Conservation (phyloP, 345 rosid species). For the Populus pruinosa region DNA sequence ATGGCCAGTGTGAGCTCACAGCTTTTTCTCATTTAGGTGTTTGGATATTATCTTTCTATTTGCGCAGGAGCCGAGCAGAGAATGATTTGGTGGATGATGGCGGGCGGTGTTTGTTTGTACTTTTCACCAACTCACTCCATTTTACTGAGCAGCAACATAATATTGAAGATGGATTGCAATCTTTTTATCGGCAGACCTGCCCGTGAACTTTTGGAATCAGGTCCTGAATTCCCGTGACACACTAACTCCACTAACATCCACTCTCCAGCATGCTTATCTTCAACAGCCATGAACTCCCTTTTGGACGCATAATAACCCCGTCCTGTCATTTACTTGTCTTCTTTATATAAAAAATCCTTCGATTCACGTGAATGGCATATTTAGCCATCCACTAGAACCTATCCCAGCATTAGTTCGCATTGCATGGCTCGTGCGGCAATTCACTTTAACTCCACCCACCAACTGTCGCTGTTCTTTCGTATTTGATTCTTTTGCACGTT, state of each 20-base stretch:
- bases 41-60: background rate
- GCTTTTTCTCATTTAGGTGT: too few species aligned
- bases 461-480: too few species aligned
- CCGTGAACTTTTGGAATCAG: slow-evolving; percentile 4
- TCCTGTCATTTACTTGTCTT: background rate
- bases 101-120: too few species aligned
- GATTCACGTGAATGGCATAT: background rate
- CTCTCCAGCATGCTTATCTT: background rate
- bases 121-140: background rate
- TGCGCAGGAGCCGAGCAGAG: background rate
- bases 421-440: background rate
- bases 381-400: background rate
- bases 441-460: too few species aligned
- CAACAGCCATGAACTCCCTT: background rate
- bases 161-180: background rate
- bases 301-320: background rate
- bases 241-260: background rate
- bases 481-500: too few species aligned
- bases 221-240: background rate
- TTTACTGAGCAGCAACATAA: too few species aligned
- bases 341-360: background rate
- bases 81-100: background rate
- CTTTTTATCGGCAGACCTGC: background rate
- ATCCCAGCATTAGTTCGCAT: background rate
- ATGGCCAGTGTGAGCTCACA: background rate